These are phyloP conservation scores for Areca catechu DNA, from an alignment of 176 grass and related monocot genomes.

Conservation along the genomic window DNA sequence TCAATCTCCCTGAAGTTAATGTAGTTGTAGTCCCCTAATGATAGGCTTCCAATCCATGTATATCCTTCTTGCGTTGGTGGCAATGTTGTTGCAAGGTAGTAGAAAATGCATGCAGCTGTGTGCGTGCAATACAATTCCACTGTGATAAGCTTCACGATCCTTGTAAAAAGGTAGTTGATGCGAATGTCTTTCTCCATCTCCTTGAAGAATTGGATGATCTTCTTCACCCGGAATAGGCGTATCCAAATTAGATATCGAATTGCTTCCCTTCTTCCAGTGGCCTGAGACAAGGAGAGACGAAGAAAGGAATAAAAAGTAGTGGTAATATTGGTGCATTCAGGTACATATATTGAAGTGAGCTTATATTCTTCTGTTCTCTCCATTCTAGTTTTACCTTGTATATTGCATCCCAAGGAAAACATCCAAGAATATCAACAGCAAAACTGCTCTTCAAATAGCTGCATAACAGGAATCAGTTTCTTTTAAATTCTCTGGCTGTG, in stretches of 20 bases:
- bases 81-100: conserved; percentile 83
- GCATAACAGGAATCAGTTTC: conserved; percentile 4
- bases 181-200: conserved; percentile 93
- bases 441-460: conserved; percentile 80
- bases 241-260: conserved; percentile 68
- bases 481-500: neutral
- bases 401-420: conserved; percentile 78
- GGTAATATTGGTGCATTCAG: neutral
- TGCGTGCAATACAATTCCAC: conserved; percentile 88
- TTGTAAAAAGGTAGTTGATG: conserved; percentile 82
- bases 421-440: conserved; percentile 61
- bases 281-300: conserved; percentile 16
- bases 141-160: conserved; percentile 74
- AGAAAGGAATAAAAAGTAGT: neutral
- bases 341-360: no score
- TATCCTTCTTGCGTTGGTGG: conserved; percentile 40
- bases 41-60: conserved; percentile 89
- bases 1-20: neutral
- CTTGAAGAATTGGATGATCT: conserved; percentile 69
- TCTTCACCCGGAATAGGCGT: conserved; percentile 49
- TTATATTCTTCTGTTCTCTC: no score
- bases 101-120: conserved; percentile 80
- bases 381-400: conserved; percentile 51
- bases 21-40: conserved; percentile 1
- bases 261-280: conserved; percentile 42